A percentile compares a stretch with the other conserved stretches of the same genome.
Conservation (phyloP, 1,284 basidiomycete genomes). For the Cryptococcus maquisensis region DNA sequence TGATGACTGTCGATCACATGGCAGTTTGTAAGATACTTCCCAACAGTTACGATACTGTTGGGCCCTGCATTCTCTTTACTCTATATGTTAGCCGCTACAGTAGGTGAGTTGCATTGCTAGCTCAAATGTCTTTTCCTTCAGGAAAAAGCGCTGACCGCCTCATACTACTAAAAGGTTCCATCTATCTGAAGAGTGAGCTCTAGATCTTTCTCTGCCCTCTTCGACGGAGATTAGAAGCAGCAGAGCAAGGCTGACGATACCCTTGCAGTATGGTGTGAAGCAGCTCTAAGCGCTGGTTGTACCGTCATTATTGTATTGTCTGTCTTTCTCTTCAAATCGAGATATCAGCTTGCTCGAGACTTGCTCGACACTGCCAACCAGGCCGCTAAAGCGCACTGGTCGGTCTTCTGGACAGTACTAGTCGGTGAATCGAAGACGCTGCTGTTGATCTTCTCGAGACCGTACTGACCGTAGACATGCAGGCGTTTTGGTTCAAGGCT, state of each 20-base stretch:
- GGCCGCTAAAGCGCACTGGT: conserved; percentile 9
- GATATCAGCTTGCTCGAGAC: conserved; percentile 3
- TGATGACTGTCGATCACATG: neutral
- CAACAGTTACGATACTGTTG: conserved; percentile 2
- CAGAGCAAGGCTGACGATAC: neutral
- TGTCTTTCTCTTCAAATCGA: conserved; percentile 1
- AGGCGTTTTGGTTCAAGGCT: conserved; percentile 6
- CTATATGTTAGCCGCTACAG: conserved; percentile 4
- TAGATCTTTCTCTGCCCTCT: too few species aligned
- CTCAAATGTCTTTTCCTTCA: neutral
- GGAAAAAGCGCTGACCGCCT: neutral
- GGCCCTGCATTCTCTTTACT: conserved; percentile 1
- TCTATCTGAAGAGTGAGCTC: neutral
- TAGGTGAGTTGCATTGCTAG: conserved; percentile 1
- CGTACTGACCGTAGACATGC: neutral
- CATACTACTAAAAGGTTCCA: neutral
- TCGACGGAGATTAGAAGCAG: too few species aligned
- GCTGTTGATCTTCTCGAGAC: neutral
- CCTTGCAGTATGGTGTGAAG: neutral
- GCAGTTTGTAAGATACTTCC: conserved; percentile 11
- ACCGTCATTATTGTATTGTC: neutral
- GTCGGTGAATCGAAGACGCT: neutral
- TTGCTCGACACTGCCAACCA: conserved; percentile 9
- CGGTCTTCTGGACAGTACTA: conserved; percentile 12
- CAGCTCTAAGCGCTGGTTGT: neutral